Evolutionary conservation across 2,329 filamentous ascomycete species (phyloP), one percentile per base, ranked within the genome.

Genomic region (Lasiodiplodia citricola): DNA sequence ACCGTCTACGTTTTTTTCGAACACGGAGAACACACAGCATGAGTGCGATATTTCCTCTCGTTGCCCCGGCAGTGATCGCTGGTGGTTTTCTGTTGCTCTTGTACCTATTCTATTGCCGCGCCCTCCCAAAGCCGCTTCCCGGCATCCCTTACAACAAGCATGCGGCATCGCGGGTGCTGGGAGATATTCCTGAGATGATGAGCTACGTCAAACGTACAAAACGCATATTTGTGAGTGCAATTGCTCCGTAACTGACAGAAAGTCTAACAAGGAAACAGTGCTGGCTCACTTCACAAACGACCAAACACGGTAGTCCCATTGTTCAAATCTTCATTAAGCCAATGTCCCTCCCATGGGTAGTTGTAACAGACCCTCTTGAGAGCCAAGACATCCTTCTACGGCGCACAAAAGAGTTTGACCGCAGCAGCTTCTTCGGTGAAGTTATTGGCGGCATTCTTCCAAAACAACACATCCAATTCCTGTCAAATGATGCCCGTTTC

Each of bases 291-390:
- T 68, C 68, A 23, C 74, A 74, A 11, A 52, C 41, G 16, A 37
- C 60, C 5, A 52, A 35, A 23, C 76, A 80, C 57, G 71, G 80
- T 6, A 79, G 79, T 13, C 82, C 83, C 0, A 78, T 87, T 68
- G 73, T 81, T 6, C 86, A 87, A 71, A 74, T 83, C 6, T 87
- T 86, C 72, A 73, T 85, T 65, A 74, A 76, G 7, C 84, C 85
- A 0, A 77, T 84, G 18, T 70, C 72, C 1, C 76, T 75, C 35
- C 85, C 84, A 2, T 80, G 78, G 73, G 75, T 87, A 0, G 67
- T 87, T 4, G 70, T 87, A 4, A 75, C 78, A 23, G 83, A 84
- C 68, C 80, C 77, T 11, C 75, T 75, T 3, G 83, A 84, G 72
- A 74, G 75, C 18, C 81, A 84, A 71, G 83, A 85, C 70, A 78